Percentiles rank a stretch among this genome's conserved stretches.
Evolutionary conservation across 1,284 basidiomycete genomes (phyloP).

Genomic region (Trametes hirsuta): DNA sequence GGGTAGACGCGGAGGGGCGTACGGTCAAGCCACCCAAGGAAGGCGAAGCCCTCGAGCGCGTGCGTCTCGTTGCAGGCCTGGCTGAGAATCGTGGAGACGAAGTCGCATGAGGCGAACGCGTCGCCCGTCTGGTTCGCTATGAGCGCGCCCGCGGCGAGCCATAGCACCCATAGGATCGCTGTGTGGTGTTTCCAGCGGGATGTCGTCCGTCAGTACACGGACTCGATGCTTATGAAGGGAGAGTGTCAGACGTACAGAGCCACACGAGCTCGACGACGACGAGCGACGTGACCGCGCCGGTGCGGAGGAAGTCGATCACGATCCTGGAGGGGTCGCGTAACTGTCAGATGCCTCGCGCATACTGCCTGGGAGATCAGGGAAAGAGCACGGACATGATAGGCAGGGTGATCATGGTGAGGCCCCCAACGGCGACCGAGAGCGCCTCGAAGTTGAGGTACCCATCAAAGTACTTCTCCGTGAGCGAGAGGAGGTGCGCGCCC

Average conservation of each 20-base stretch:
- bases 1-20: neutral
- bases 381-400: conserved; percentile 26
- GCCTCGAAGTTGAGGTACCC: conserved; percentile 24
- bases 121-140: conserved; percentile 15
- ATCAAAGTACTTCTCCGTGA: conserved; percentile 14
- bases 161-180: conserved; percentile 28
- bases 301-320: conserved; percentile 27
- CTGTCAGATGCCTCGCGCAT: neutral
- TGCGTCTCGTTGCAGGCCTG: conserved; percentile 28
- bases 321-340: conserved; percentile 17
- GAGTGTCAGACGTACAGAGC: conserved; percentile 26
- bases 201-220: neutral
- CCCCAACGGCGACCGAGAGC: conserved; percentile 27
- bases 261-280: conserved; percentile 32
- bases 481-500: conserved; percentile 24
- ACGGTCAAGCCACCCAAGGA: conserved; percentile 26
- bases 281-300: conserved; percentile 32
- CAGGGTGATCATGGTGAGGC: conserved; percentile 28
- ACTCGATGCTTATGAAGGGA: neutral
- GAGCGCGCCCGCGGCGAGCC: conserved; percentile 23
- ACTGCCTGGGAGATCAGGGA: neutral
- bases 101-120: conserved; percentile 21
- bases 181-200: neutral
- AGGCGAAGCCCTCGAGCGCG: conserved; percentile 27
- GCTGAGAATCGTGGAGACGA: conserved; percentile 13